phyloP scores from a whole-genome alignment of 2,329 filamentous ascomycete species.

The Colletotrichum paranaense region DNA sequence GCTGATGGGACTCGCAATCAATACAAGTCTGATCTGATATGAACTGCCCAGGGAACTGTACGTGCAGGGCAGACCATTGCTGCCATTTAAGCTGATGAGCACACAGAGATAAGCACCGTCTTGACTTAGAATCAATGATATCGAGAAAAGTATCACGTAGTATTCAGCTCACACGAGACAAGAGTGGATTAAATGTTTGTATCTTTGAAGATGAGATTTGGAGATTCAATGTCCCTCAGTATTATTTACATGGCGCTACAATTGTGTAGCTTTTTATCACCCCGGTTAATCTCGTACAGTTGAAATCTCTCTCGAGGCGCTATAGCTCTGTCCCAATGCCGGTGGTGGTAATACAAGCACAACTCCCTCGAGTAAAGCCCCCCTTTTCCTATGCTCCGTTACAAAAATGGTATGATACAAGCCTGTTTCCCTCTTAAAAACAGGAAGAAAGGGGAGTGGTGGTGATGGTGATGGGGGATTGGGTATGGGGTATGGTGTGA shows the following conservation, averaged over 20 bases:
- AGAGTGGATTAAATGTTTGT: neutral
- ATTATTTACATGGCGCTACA: slow-evolving; percentile 33
- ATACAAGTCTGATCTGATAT: neutral
- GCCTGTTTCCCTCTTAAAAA: neutral
- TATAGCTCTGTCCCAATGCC: neutral
- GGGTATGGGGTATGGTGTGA: slow-evolving; percentile 21
- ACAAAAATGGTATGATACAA: slow-evolving; percentile 27
- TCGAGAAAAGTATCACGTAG: neutral
- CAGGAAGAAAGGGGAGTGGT: neutral
- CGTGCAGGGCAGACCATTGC: neutral
- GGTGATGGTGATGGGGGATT: neutral
- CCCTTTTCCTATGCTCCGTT: slow-evolving; percentile 12
- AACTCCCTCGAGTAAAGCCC: slow-evolving; percentile 2
- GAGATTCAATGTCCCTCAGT: neutral
- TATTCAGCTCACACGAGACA: neutral
- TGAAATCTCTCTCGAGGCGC: neutral
- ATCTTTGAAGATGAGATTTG: slow-evolving; percentile 31
- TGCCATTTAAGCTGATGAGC: too few species aligned
- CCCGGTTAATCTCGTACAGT: neutral
- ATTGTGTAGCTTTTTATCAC: neutral
- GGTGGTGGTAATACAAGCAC: slow-evolving; percentile 18
- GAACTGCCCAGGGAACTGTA: neutral
- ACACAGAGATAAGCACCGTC: too few species aligned
- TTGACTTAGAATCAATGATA: neutral
- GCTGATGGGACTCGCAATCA: neutral